phyloP scores from a whole-genome alignment of 805 yeast genomes.

The Phaffomyces antillensis region DNA sequence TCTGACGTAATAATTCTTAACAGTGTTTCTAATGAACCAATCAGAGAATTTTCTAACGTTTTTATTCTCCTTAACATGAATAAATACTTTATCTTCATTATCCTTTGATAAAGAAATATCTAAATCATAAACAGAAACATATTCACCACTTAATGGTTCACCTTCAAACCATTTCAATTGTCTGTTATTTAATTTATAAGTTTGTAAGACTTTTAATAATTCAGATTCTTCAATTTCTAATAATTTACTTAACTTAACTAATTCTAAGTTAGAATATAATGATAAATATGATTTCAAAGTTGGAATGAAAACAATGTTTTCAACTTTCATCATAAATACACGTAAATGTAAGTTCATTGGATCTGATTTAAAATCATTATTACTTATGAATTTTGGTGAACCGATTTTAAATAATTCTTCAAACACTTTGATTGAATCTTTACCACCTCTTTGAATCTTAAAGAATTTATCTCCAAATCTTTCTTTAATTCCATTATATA shows the following conservation, averaged over 20 bases:
- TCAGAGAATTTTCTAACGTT: constrained; percentile 40
- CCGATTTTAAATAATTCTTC: constrained; percentile 42
- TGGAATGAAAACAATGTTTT: constrained; percentile 31
- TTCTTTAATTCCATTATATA: constrained; percentile 37
- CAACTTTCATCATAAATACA: constrained; percentile 36
- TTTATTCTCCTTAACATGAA: constrained; percentile 38
- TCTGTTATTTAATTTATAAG: constrained; percentile 38
- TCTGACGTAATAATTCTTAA: constrained; percentile 38
- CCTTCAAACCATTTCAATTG: constrained; percentile 39
- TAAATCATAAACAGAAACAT: constrained; percentile 34
- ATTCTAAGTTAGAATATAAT: constrained; percentile 39
- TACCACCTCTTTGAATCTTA: constrained; percentile 36
- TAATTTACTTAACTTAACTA: constrained; percentile 35
- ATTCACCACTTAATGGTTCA: constrained; percentile 34
- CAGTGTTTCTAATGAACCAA: constrained; percentile 43
- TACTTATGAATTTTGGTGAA: constrained; percentile 39
- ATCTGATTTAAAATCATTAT: constrained; percentile 26
- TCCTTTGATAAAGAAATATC: constrained; percentile 37
- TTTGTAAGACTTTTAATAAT: constrained; percentile 31
- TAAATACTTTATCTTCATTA: constrained; percentile 21
- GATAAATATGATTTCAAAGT: constrained; percentile 38
- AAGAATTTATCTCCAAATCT: constrained; percentile 39
- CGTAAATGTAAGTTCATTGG: constrained; percentile 37
- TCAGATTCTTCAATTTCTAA: constrained; percentile 27
- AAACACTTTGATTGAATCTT: constrained; percentile 32